Evolutionary conservation across 495 filamentous ascomycete genomes (phyloP), one percentile per base, ranked within the genome.

Genomic region (Hypoxylon cercidicola): DNA sequence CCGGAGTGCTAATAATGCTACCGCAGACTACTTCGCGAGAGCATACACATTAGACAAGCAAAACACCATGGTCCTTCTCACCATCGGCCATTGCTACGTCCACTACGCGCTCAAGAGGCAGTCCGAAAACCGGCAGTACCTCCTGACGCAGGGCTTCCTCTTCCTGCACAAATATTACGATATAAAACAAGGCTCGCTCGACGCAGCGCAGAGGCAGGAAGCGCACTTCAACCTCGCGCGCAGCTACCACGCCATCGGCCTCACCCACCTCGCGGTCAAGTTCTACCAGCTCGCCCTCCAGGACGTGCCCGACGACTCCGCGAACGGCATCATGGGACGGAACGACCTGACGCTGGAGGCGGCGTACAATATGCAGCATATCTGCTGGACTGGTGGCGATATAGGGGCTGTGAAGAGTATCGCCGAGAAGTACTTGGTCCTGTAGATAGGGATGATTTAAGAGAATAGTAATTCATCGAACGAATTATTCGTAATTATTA

Each of bases 191-290:
- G 41, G 59, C 12, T 77, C 80, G 4, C 45, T 55, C 5, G 45
- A 56, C 46, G 43, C 79, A 72, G 69, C 75, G 77, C 83, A 88
- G 68, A 73, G 79, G 43, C 90, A 93, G 72, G 95, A 98, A 74
- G 91, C 93, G 18, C 90, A 97, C 60, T 98, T 90, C 75, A 98
- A 99, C 68, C 83, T 93, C 44, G 95, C 86, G 16, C 82, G 92
- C 11, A 84, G 89, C 2, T 97, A 89, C 75, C 91, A 96, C 68
- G 78, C 90, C 35, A 82, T 98, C 8, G 93, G 93, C 1, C 74
- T 98, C 30, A 79, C 81, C 12, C 90, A 93, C 72, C 72, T 97
- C 12, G 94, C 95, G 2, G 78, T 91, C 13, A 84, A 88, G 28
- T 91, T 85, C 50, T 99, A 97, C 72, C 75, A 87, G 60, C 79